phyloP scores from a whole-genome alignment of 768 basidiomycete species.

The Termitomyces sp. region DNA sequence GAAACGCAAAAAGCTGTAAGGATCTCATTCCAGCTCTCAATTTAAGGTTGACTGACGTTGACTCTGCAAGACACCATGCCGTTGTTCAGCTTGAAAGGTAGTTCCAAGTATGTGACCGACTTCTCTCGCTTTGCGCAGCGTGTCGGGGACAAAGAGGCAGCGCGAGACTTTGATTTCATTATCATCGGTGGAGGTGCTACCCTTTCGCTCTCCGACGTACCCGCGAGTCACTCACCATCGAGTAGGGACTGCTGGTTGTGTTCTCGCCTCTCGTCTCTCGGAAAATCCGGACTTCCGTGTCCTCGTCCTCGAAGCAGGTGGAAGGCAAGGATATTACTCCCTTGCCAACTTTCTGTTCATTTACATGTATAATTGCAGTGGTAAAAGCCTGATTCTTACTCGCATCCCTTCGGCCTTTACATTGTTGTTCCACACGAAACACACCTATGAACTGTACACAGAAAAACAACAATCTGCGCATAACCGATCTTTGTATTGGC shows the following conservation, averaged over 20 bases:
- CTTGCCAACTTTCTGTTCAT: background rate
- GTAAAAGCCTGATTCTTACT: constrained; percentile 33
- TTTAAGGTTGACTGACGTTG: background rate
- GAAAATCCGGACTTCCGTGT: constrained; percentile 54
- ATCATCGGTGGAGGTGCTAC: constrained; percentile 51
- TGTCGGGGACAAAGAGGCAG: constrained; percentile 5
- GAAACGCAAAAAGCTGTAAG: background rate
- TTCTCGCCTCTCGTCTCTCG: constrained; percentile 52
- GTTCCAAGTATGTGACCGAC: constrained; percentile 18
- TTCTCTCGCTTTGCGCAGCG: constrained; percentile 18
- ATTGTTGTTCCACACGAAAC: constrained; percentile 39
- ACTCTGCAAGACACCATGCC: background rate
- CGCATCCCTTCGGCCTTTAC: constrained; percentile 43
- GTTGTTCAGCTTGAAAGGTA: constrained; percentile 1
- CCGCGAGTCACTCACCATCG: background rate
- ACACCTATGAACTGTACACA: constrained; percentile 55
- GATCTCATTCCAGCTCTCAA: background rate
- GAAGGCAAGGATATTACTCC: constrained; percentile 40
- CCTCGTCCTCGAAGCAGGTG: constrained; percentile 56
- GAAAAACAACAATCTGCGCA: constrained; percentile 50
- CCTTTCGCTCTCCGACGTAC: background rate
- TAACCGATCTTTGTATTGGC: constrained; percentile 53
- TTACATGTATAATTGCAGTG: constrained; percentile 27
- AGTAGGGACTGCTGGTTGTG: constrained; percentile 59
- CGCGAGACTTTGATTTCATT: constrained; percentile 42